These are phyloP conservation scores for Helicocarpus griseus DNA, from an alignment of 2,329 filamentous ascomycete genomes.

Conservation along the genomic window DNA sequence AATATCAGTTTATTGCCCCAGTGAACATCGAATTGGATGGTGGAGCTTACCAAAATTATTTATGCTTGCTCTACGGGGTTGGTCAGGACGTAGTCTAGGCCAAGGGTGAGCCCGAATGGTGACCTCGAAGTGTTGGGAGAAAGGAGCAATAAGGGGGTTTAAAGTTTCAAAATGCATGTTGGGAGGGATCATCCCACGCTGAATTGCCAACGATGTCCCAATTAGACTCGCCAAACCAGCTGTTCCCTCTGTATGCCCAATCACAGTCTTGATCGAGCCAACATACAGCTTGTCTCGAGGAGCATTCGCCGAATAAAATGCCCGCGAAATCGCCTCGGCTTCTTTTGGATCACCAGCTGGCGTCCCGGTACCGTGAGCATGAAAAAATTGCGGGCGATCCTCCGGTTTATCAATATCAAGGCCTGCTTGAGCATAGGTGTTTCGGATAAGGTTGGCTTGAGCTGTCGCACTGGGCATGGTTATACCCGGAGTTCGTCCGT, in stretches of 20 bases:
- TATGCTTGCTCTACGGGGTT: constrained; percentile 12
- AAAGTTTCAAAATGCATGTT: constrained; percentile 17
- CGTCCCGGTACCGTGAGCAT: constrained; percentile 34
- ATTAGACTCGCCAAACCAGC: constrained; percentile 21
- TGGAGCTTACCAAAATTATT: no score
- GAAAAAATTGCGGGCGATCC: constrained; percentile 25
- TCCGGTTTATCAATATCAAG: constrained; percentile 17
- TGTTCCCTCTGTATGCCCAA: constrained; percentile 20
- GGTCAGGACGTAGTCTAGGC: constrained; percentile 9
- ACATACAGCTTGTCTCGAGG: constrained; percentile 10
- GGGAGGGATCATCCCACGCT: constrained; percentile 20
- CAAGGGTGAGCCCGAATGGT: constrained; percentile 10
- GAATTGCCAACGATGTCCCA: constrained; percentile 18
- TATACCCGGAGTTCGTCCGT: constrained; percentile 19
- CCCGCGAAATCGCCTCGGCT: constrained; percentile 14
- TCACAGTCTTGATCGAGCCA: constrained; percentile 21
- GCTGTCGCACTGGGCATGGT: constrained; percentile 18
- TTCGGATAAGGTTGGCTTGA: constrained; percentile 27
- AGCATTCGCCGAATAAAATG: constrained; percentile 11
- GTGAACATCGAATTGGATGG: no score
- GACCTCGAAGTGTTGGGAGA: constrained; percentile 12
- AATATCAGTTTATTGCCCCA: no score
- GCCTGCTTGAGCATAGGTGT: constrained; percentile 16
- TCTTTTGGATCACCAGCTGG: constrained; percentile 21
- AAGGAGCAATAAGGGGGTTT: constrained; percentile 16